Evolutionary conservation across 1,284 basidiomycete species (phyloP).

Genomic region (Austroboletus niveus): DNA sequence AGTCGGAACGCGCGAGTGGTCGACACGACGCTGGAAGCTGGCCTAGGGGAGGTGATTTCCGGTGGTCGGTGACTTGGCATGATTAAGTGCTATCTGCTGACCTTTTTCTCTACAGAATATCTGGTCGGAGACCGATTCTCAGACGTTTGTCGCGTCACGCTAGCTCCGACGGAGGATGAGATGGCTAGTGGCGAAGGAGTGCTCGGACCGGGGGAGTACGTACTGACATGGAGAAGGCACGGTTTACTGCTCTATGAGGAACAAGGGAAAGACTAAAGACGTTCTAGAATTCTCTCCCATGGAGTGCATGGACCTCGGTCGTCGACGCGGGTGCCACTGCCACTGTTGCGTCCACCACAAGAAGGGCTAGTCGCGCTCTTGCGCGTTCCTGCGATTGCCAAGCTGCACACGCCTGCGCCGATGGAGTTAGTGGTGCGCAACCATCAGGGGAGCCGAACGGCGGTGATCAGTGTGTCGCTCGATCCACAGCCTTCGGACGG

Average conservation of each 20-base stretch:
- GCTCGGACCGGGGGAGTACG: conserved; percentile 55
- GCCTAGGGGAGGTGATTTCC: conserved; percentile 39
- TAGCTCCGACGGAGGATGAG: conserved; percentile 44
- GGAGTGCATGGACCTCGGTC: conserved; percentile 44
- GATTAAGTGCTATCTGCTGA: not conserved
- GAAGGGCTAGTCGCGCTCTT: conserved; percentile 65
- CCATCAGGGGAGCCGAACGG: conserved; percentile 56
- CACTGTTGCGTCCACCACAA: conserved; percentile 53
- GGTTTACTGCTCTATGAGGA: conserved; percentile 3
- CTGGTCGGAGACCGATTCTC: conserved; percentile 61
- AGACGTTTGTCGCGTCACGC: conserved; percentile 50
- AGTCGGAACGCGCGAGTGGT: conserved; percentile 45
- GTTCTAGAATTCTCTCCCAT: conserved; percentile 26
- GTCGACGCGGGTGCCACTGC: conserved; percentile 54
- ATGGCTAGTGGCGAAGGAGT: conserved; percentile 35
- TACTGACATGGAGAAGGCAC: conserved; percentile 69
- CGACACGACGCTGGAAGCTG: conserved; percentile 37
- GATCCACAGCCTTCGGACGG: conserved; percentile 61
- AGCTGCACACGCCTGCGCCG: conserved; percentile 57
- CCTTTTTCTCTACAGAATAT: conserved; percentile 46
- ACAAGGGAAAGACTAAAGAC: not conserved
- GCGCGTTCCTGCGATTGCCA: conserved; percentile 55
- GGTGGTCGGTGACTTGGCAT: conserved; percentile 30
- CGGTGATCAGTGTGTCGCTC: conserved; percentile 58
- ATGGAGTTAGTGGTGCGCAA: conserved; percentile 66